Conservation (phyloP, 768 basidiomycete genomes). For the Pleurotus djamor region DNA sequence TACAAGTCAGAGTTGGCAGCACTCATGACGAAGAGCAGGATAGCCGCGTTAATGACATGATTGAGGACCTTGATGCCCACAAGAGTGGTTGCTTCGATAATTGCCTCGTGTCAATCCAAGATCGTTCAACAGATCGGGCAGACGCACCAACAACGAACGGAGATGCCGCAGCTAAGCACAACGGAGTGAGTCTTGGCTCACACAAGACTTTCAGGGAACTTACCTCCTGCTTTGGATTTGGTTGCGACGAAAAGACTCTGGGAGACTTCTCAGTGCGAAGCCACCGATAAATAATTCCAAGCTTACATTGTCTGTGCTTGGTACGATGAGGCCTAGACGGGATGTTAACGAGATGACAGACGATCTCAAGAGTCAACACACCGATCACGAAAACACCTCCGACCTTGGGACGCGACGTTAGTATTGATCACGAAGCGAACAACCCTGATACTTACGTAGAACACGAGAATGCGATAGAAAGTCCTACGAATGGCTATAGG, state of each 20-base stretch:
- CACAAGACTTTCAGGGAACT: neutral
- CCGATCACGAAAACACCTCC: conserved; percentile 69
- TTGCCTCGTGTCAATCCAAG: too few relatives aligned
- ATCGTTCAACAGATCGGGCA: neutral
- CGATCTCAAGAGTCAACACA: neutral
- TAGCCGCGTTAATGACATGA: conserved; percentile 64
- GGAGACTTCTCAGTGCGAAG: neutral
- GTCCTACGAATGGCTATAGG: conserved; percentile 68
- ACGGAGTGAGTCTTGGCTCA: neutral
- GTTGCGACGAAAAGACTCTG: conserved; percentile 40
- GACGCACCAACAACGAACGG: conserved; percentile 56
- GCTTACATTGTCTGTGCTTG: conserved; percentile 43
- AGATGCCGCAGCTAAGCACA: conserved; percentile 48
- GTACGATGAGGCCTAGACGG: conserved; percentile 51
- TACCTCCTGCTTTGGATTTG: conserved; percentile 36
- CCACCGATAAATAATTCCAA: neutral
- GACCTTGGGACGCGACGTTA: too few relatives aligned
- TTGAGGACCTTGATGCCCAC: conserved; percentile 57
- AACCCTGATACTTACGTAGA: conserved; percentile 37
- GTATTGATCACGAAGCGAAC: too few relatives aligned
- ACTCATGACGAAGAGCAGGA: conserved; percentile 64
- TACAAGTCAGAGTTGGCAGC: conserved; percentile 65
- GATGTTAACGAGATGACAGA: neutral
- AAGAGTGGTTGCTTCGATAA: conserved; percentile 34
- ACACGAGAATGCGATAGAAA: conserved; percentile 51